Base-by-base conservation (phyloP, 331 rosid genomes). In the Pyrus hybrid region DNA sequence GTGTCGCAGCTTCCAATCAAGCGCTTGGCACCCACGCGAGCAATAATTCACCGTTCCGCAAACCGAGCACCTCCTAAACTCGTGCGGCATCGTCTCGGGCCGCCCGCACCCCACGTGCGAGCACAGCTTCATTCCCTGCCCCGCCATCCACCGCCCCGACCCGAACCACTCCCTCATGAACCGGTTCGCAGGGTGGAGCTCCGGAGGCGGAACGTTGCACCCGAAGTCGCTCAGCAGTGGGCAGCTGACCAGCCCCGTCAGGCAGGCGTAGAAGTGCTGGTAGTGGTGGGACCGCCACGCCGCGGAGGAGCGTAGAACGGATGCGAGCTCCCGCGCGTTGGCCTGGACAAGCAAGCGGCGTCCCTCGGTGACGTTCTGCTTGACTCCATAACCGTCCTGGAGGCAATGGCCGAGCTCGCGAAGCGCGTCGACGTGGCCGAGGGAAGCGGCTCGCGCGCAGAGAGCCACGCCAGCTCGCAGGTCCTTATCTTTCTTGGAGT, bases 331-430 rank as follows among this genome's bases (percentile, higher is more conserved):
- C 3, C 89, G 88, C 29, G 90, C 84, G 88, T 94, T 94, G 21
- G 99, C 97, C 74, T 92, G 86, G 67, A 90, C 80, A 2, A 94
- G 83, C 32, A 94, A 71, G 3, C 89, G 77, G 18, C 96, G 83
- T 3, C 99, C 99, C 78, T 89, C 90, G 29, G 80, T n/a, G 2
- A 86, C 72, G 82, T 90, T 86, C 61, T 81, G 85, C 54, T 83
- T 71, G 5, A 87, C 84, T 3, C 99, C 99, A 75, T 90, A 94
- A n/a, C 99, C 99, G 85, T 94, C 99, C 30, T 87, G 91, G 11
- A 94, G 88, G 80, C 97, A 94, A 81, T 92, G 97, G 1, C 97
- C 99, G 14, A 94, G 80, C 79, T 94, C 99, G 3, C 97, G 91
- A 1, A 92, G 93, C 57, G 96, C 97, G 81, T 87, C 96, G 23